Conservation (phyloP, 2,329 filamentous ascomycete species). For the Teratosphaeria destructans region DNA sequence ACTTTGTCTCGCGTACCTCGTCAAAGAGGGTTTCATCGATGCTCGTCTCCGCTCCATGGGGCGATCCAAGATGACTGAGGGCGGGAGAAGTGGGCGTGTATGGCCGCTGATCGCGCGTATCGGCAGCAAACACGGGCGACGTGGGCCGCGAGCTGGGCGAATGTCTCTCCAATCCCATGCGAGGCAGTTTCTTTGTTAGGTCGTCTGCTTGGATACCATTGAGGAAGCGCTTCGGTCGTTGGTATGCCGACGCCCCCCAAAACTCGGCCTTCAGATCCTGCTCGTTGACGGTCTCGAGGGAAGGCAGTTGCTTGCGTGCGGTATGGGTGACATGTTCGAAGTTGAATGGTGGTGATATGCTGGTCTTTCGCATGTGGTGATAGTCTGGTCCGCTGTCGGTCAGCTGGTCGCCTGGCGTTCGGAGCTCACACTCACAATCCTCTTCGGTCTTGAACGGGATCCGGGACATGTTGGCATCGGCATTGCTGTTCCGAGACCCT, state of each 20-base stretch:
- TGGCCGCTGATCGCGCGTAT: background rate
- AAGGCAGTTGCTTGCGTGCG: conserved; percentile 43
- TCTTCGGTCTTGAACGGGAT: conserved; percentile 4
- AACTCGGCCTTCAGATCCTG: conserved; percentile 45
- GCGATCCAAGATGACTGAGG: background rate
- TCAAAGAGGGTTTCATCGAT: conserved; percentile 19
- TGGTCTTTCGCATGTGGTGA: conserved; percentile 30
- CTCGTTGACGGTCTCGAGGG: conserved; percentile 41
- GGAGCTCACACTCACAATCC: conserved; percentile 10
- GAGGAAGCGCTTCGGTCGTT: conserved; percentile 39
- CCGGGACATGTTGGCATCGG: background rate
- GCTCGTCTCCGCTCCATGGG: background rate
- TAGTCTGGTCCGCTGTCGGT: conserved; percentile 13
- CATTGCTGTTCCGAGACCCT: background rate
- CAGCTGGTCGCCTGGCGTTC: background rate
- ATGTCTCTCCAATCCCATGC: conserved; percentile 2
- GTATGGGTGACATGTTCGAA: conserved; percentile 56
- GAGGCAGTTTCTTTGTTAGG: conserved; percentile 18
- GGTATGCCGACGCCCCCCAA: conserved; percentile 42
- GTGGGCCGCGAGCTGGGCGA: conserved; percentile 9
- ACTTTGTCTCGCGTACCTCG: conserved; percentile 14
- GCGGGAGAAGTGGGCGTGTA: background rate
- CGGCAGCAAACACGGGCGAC: background rate
- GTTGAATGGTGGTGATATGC: conserved; percentile 53
- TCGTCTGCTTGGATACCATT: conserved; percentile 44